Evolutionary conservation across 1,284 basidiomycete species (phyloP), one percentile per base, ranked within the genome.

Genomic region (Cutaneotrichosporon cyanovorans): DNA sequence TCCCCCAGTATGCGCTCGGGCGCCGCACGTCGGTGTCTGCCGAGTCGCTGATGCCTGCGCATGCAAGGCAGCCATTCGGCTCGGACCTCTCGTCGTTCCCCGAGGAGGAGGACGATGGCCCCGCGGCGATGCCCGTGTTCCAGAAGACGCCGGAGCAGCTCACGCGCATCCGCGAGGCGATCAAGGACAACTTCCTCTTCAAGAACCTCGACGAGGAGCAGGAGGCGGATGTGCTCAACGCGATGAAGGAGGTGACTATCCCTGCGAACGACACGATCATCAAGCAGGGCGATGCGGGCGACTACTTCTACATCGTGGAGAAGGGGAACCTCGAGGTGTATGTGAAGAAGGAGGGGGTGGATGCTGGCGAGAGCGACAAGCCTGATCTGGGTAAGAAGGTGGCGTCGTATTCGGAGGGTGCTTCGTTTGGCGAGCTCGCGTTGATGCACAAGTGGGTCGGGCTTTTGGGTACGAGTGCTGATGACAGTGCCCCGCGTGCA

Each of bases 251-350:
- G 73, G 79, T 83, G 48, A 77, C 74, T 14, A 81, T 90, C 12
- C 73, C 73, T 16, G 74, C 80, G 45, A 82, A 84, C 53, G 83
- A 89, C 51, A 82, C 88, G 23, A 85, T 99, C 51, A 97, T 99
- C 60, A 81, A 87, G 52, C 93, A 99, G 72, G 93, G 95, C 38
- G 93, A 92, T 56, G 87, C 89, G 32, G 93, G 93, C 42, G 92
- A 97, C 64, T 95, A 84, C 74, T 98, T 97, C 71, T 99, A 98
- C 72, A 86, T 97, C 47, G 90, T 97, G 56, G 95, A 98, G 72
- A 79, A 79, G 35, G 93, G 93, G 1, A 74, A 83, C 42, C 77
- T 98, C 49, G 81, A 95, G 62, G 87, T 91, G 62, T 97, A 82
- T 73, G 87, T 93, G 59, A 73, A 72, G 46, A 81, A 64, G 40